Evolutionary conservation across 2,329 filamentous ascomycete genomes (phyloP).

Genomic region (Bipolaris cookei): DNA sequence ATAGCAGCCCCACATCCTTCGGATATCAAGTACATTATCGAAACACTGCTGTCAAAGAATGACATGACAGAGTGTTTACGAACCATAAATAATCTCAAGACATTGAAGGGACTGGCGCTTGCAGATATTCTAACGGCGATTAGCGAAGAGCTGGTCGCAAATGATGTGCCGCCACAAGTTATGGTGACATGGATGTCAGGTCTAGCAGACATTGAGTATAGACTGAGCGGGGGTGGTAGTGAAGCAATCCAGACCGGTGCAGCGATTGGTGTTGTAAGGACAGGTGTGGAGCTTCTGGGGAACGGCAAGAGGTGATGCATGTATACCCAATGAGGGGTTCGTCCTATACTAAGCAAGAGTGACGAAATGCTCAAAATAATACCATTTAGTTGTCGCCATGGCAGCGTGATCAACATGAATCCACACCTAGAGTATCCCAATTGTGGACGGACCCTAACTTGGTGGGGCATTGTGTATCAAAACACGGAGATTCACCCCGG

Average conservation of each 20-base stretch:
- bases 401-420: not conserved
- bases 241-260: slow-evolving; percentile 92
- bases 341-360: not conserved
- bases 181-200: slow-evolving; percentile 92
- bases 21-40: slow-evolving; percentile 83
- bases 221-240: slow-evolving; percentile 83
- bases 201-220: slow-evolving; percentile 89
- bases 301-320: slow-evolving; percentile 35
- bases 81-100: slow-evolving; percentile 87
- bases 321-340: not conserved
- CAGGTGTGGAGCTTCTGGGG: slow-evolving; percentile 74
- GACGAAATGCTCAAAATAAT: slow-evolving; percentile 12
- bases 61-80: slow-evolving; percentile 89
- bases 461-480: slow-evolving; percentile 11
- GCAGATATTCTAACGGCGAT: slow-evolving; percentile 92
- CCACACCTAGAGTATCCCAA: not conserved
- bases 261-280: slow-evolving; percentile 85
- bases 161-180: slow-evolving; percentile 85
- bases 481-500: slow-evolving; percentile 5
- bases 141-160: slow-evolving; percentile 78
- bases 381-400: slow-evolving; percentile 10
- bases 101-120: slow-evolving; percentile 81
- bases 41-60: slow-evolving; percentile 79
- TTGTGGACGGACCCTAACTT: not conserved
- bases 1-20: slow-evolving; percentile 93